These are phyloP conservation scores for Penstemon barbatus DNA, from an alignment of 257 asterid species.

Conservation along the genomic window DNA sequence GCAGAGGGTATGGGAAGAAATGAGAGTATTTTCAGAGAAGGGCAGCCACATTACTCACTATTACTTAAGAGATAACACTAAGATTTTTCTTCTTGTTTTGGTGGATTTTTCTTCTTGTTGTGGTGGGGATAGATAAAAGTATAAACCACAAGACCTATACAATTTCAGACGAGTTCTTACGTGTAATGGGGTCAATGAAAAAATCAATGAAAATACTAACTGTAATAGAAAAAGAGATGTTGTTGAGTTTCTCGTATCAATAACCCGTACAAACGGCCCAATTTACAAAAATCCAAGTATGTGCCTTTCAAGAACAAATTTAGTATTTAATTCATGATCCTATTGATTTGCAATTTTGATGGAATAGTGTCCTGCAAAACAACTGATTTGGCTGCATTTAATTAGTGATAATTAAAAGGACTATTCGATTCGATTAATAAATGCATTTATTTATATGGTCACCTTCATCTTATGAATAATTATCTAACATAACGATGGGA, in stretches of 20 bases:
- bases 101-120: slow-evolving; percentile 15
- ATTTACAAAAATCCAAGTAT: too few relatives aligned
- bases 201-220: slow-evolving; percentile 12
- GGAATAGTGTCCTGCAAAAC: too few relatives aligned
- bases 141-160: slow-evolving; percentile 36
- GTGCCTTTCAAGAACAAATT: too few relatives aligned
- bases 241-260: too few relatives aligned
- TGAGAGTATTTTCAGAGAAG: slow-evolving; percentile 28
- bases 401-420: too few relatives aligned
- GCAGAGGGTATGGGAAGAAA: slow-evolving; percentile 47
- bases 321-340: too few relatives aligned
- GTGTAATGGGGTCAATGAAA: slow-evolving; percentile 36
- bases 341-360: neutral
- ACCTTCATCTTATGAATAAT: too few relatives aligned
- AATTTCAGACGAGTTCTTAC: slow-evolving; percentile 37
- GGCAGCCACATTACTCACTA: slow-evolving; percentile 47
- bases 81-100: slow-evolving; percentile 28
- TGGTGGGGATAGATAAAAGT: slow-evolving; percentile 48
- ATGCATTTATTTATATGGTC: too few relatives aligned
- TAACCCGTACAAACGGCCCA: too few relatives aligned
- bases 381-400: too few relatives aligned
- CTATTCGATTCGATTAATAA: too few relatives aligned
- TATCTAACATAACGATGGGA: too few relatives aligned
- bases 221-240: slow-evolving; percentile 33
- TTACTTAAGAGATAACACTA: slow-evolving; percentile 31